Conservation (phyloP, 148 eudicot species). For the Rhododendron griersonianum region DNA sequence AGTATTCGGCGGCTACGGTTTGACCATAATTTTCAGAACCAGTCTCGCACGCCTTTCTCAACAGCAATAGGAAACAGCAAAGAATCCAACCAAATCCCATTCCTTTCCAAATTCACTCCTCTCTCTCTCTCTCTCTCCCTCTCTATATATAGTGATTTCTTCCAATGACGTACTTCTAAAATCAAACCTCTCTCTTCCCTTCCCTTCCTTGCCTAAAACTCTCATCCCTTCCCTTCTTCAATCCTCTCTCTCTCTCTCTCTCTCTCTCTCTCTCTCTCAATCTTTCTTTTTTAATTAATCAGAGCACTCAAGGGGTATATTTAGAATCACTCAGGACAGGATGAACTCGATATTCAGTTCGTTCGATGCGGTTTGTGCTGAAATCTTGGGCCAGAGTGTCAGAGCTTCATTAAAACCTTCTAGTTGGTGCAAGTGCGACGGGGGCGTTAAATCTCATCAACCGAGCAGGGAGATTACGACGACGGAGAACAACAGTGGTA, state of each 20-base stretch:
- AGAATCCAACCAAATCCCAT: not conserved
- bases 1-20: not conserved
- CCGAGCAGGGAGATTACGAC: not conserved
- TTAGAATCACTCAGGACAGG: not conserved
- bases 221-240: not conserved
- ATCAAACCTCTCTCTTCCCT: not conserved
- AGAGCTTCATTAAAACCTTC: not conserved
- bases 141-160: not conserved
- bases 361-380: slow-evolving; percentile 31
- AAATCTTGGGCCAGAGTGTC: slow-evolving; percentile 20
- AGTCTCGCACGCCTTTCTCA: not conserved
- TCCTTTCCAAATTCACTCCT: not conserved
- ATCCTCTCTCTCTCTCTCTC: not conserved
- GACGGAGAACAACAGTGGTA: not conserved
- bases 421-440: not conserved
- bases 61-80: not conserved
- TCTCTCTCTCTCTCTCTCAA: not conserved
- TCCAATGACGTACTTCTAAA: not conserved
- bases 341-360: slow-evolving; percentile 47
- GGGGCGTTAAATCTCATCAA: not conserved
- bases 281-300: not conserved
- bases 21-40: not conserved
- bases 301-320: not conserved
- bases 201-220: not conserved
- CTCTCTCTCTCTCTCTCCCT: not conserved